Evolutionary conservation across 2,329 filamentous ascomycete species (phyloP).

Genomic region (Fusarium denticulatum): DNA sequence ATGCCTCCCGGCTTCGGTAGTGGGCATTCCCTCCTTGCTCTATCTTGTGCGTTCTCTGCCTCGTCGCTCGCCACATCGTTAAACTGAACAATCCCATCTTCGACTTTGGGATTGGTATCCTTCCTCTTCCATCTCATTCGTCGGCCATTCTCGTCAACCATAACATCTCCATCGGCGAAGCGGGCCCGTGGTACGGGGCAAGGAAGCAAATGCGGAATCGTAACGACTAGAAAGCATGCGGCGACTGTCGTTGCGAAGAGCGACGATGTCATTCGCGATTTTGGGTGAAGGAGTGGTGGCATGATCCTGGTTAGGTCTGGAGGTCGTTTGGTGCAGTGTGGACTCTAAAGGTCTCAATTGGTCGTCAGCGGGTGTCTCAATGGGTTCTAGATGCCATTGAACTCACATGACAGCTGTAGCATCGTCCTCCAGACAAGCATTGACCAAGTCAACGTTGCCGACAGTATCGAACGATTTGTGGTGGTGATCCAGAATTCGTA

Average conservation of each 20-base stretch:
- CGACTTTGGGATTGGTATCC: conserved; percentile 49
- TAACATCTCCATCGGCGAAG: conserved; percentile 74
- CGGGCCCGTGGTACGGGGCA: conserved; percentile 84
- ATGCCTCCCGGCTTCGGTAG: conserved; percentile 89
- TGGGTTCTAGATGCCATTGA: conserved; percentile 32
- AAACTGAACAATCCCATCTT: conserved; percentile 62
- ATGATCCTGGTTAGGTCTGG: conserved; percentile 57
- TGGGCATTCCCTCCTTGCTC: conserved; percentile 79
- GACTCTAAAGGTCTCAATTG: conserved; percentile 44
- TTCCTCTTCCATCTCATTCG: conserved; percentile 57
- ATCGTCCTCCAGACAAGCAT: conserved; percentile 38
- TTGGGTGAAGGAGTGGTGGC: conserved; percentile 90
- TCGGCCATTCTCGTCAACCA: conserved; percentile 57
- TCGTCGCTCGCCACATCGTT: conserved; percentile 52
- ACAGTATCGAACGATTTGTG: conserved; percentile 43
- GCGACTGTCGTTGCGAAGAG: conserved; percentile 94
- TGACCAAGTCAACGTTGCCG: conserved; percentile 37
- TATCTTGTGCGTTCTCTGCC: conserved; percentile 49
- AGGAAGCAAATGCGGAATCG: conserved; percentile 86
- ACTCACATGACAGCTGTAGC: conserved; percentile 40
- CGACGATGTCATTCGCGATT: conserved; percentile 91
- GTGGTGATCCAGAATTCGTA: conserved; percentile 35
- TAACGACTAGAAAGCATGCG: conserved; percentile 91
- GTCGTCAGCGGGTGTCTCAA: conserved; percentile 29
- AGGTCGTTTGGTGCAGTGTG: conserved; percentile 20